These are phyloP conservation scores for Metschnikowia lachancei DNA, from an alignment of 805 yeast species.

Conservation along the genomic window DNA sequence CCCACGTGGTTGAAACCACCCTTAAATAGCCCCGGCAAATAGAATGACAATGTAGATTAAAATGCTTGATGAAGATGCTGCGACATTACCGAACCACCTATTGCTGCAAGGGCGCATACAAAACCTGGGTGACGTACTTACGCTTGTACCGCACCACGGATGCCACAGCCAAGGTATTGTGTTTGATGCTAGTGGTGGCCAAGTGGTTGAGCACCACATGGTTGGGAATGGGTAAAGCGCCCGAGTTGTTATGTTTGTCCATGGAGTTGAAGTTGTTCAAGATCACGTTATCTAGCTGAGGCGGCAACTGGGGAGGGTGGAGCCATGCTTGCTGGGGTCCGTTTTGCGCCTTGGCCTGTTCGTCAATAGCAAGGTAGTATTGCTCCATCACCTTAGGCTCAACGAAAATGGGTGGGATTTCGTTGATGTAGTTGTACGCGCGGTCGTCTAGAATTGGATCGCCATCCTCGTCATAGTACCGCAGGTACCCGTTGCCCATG, in stretches of 20 bases:
- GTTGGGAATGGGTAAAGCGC: slow-evolving; percentile 89
- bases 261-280: slow-evolving; percentile 62
- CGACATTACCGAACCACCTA: not conserved
- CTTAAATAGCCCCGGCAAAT: too few species aligned
- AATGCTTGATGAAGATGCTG: not conserved
- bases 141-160: slow-evolving; percentile 84
- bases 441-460: slow-evolving; percentile 27
- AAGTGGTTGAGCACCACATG: slow-evolving; percentile 91
- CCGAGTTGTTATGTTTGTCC: slow-evolving; percentile 76
- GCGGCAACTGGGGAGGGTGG: slow-evolving; percentile 95
- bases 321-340: slow-evolving; percentile 62
- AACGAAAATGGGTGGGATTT: slow-evolving; percentile 79
- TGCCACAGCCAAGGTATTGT: slow-evolving; percentile 91
- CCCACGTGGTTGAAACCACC: too few species aligned
- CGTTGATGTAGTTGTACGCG: slow-evolving; percentile 50
- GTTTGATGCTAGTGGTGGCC: slow-evolving; percentile 94
- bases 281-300: slow-evolving; percentile 92
- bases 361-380: slow-evolving; percentile 73
- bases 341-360: slow-evolving; percentile 55
- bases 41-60: too few species aligned
- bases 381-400: slow-evolving; percentile 88
- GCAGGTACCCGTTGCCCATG: slow-evolving; percentile 76
- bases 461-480: slow-evolving; percentile 61
- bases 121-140: slow-evolving; percentile 85
- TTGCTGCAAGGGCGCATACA: slow-evolving; percentile 67